Percentiles rank a stretch among this genome's conserved stretches.
Evolutionary conservation across 2,329 filamentous ascomycete species (phyloP).

Genomic region (Blastomyces gilchristii): DNA sequence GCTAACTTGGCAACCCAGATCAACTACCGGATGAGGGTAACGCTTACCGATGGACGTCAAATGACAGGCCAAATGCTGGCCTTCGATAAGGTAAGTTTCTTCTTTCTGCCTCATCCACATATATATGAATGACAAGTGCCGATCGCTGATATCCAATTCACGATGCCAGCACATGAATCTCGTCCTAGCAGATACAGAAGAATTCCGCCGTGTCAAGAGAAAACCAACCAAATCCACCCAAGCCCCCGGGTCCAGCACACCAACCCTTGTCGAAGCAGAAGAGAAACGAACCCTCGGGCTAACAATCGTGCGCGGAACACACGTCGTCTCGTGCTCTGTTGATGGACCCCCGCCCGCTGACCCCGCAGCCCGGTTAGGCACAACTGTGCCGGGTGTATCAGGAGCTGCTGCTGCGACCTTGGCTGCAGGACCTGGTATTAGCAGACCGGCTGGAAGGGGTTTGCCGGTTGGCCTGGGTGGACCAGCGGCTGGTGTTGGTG

Average conservation of each 20-base stretch:
- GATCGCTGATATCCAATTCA: neutral
- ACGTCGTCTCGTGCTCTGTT: conserved; percentile 89
- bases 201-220: conserved; percentile 84
- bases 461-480: conserved; percentile 73
- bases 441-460: conserved; percentile 82
- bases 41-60: conserved; percentile 85
- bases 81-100: conserved; percentile 71
- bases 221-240: conserved; percentile 62
- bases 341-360: conserved; percentile 94
- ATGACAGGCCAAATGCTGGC: conserved; percentile 98
- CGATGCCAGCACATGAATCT: conserved; percentile 88
- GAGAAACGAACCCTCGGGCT: conserved; percentile 96
- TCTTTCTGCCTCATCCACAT: neutral
- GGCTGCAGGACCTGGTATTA: conserved; percentile 76
- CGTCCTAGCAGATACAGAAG: conserved; percentile 95
- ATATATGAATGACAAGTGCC: neutral
- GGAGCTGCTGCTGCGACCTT: conserved; percentile 53
- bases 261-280: conserved; percentile 69
- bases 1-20: conserved; percentile 44
- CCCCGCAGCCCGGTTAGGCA: conserved; percentile 78
- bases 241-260: conserved; percentile 47
- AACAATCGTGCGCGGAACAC: conserved; percentile 85
- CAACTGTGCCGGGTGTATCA: conserved; percentile 56
- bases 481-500: conserved; percentile 78
- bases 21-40: conserved; percentile 98